Evolutionary conservation across 2,329 filamentous ascomycete genomes (phyloP).

Genomic region (Talaromyces pinophilus): DNA sequence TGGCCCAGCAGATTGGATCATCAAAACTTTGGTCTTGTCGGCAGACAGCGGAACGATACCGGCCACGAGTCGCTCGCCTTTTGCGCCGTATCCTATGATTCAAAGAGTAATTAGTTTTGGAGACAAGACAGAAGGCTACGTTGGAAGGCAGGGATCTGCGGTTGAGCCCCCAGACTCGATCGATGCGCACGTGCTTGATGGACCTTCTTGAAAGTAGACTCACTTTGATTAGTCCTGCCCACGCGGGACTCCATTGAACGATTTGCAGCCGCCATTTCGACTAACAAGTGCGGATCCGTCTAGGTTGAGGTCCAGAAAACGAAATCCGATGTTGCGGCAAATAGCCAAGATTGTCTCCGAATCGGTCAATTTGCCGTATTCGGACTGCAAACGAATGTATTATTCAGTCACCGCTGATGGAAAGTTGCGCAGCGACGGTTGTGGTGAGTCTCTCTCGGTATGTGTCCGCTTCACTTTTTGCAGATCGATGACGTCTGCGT

Average conservation of each 20-base stretch:
- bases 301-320: background rate
- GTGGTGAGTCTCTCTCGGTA: background rate
- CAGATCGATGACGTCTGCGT: constrained; percentile 14
- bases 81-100: constrained; percentile 78
- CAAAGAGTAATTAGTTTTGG: background rate
- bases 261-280: constrained; percentile 25
- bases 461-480: background rate
- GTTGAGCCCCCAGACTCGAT: background rate
- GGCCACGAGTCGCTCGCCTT: constrained; percentile 91
- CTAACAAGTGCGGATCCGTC: background rate
- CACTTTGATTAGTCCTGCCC: constrained; percentile 53
- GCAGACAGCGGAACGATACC: constrained; percentile 86
- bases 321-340: background rate
- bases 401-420: background rate
- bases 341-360: background rate
- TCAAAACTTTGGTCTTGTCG: constrained; percentile 83
- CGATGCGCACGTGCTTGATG: constrained; percentile 29
- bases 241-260: constrained; percentile 51
- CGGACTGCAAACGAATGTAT: constrained; percentile 10
- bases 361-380: background rate
- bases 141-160: constrained; percentile 18
- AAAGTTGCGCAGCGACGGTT: background rate
- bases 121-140: constrained; percentile 17
- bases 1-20: constrained; percentile 89
- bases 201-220: constrained; percentile 31